Base-by-base conservation (phyloP, 2,329 filamentous ascomycete species). In the Aspergillus spinulosporus region DNA sequence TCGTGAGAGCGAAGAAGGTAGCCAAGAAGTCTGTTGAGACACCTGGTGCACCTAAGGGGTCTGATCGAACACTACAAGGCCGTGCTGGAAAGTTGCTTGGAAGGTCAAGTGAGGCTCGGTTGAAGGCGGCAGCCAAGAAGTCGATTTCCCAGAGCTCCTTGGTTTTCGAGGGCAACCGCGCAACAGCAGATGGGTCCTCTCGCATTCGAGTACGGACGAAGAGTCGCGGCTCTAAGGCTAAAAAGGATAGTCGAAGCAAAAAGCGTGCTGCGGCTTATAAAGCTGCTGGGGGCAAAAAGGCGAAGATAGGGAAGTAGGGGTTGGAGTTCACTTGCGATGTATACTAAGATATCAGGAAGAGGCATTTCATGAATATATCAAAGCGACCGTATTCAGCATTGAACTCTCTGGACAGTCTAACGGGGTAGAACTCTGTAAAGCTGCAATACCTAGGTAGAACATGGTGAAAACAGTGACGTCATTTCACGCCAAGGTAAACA, bases 1-100 rank as follows among this genome's bases (percentile, higher is more conserved):
- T 99, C 47, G 88, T 85, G 48, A 87, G 94, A 59, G 94, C 94
- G 68, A 93, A 92, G 74, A 88, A 88, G 52, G 72, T 84, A 63
- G 76, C 76, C 61, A 82, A 82, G 61, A 81, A 69, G 54, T 61
- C 63, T 5, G 63, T 66, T 3, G 58, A 54, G 5, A 53, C 28
- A 14, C 63, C 56, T 14, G 49, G 56, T 26, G 63, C 60, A 51
- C 60, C 57, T 52, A 58, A 69, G 51, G 63, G 66, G 42, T 61
- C 64, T 26, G 64, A 65, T 47, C 71, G 69, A 62, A 74, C 72
- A 11, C 65, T 76, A 4, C 71, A 74, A 31, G 74, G 73, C 29
- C 73, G 74, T 57, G 74, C 74, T 15, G 62, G 64, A 34, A 72
- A 69, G 56, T 63, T 76, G 11, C 63, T 76, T 45, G 74, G 74